Evolutionary conservation across 208 protist genomes (phyloP).

Genomic region (Herpetomonas tarakana): DNA sequence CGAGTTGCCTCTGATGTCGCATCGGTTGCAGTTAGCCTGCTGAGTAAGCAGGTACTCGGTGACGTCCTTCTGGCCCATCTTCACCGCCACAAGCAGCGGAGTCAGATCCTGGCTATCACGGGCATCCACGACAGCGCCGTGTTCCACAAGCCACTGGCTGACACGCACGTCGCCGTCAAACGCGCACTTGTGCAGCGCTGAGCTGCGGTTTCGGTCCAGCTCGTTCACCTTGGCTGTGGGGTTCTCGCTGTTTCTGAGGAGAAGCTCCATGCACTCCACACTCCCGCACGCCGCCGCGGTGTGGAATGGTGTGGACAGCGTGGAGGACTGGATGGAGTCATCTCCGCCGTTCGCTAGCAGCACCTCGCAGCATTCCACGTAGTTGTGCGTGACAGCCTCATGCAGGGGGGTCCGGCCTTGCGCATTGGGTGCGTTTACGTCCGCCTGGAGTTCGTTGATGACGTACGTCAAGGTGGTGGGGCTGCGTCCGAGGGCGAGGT

Average conservation of each 20-base stretch:
- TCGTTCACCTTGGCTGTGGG: slow-evolving; percentile 77
- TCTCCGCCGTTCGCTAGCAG: slow-evolving; percentile 83
- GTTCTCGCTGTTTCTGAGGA: slow-evolving; percentile 66
- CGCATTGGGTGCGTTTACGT: slow-evolving; percentile 76
- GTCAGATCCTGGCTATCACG: slow-evolving; percentile 66
- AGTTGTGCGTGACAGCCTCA: slow-evolving; percentile 83
- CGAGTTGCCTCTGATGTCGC: slow-evolving; percentile 74
- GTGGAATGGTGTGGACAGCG: slow-evolving; percentile 88
- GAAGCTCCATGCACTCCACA: slow-evolving; percentile 87
- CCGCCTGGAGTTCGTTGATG: slow-evolving; percentile 54
- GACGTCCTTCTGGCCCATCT: slow-evolving; percentile 82
- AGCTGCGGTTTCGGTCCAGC: slow-evolving; percentile 75
- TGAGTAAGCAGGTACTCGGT: slow-evolving; percentile 72
- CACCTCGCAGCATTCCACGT: slow-evolving; percentile 73
- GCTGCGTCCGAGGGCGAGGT: slow-evolving; percentile 75
- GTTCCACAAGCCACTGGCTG: slow-evolving; percentile 83
- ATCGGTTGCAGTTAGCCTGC: slow-evolving; percentile 63
- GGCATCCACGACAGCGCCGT: slow-evolving; percentile 81
- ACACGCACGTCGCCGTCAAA: slow-evolving; percentile 90
- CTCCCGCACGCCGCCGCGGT: slow-evolving; percentile 86
- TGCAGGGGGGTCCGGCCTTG: slow-evolving; percentile 88
- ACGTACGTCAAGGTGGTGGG: slow-evolving; percentile 62
- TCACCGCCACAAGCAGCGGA: slow-evolving; percentile 86
- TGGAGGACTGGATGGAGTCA: slow-evolving; percentile 75
- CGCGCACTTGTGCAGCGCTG: slow-evolving; percentile 88